Evolutionary conservation across 176 grass and related monocot species (phyloP).

Genomic region (Paspalum notatum): DNA sequence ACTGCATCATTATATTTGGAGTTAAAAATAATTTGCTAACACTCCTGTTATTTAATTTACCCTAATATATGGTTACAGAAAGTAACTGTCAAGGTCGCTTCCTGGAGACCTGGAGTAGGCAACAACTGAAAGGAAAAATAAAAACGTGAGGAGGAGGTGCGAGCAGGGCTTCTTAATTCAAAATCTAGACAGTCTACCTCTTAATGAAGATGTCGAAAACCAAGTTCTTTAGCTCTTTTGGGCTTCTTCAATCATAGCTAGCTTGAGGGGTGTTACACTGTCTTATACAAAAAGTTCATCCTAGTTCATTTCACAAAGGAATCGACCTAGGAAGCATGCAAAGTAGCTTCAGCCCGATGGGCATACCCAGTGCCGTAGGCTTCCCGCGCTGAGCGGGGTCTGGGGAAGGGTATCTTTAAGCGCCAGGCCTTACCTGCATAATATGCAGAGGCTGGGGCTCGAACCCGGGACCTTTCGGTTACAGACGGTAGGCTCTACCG

Average conservation of each 20-base stretch:
- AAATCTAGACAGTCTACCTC: constrained; percentile 14
- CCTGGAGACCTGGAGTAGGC: neutral
- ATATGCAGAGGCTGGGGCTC: too few relatives aligned
- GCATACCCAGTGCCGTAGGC: too few relatives aligned
- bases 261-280: neutral
- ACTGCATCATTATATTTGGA: neutral
- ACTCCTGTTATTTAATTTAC: neutral
- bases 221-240: neutral
- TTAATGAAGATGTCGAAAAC: constrained; percentile 24
- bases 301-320: neutral
- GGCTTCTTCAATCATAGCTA: constrained; percentile 24
- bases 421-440: too few relatives aligned
- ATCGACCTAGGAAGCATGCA: constrained; percentile 24
- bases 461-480: too few relatives aligned
- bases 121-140: neutral
- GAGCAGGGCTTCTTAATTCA: neutral
- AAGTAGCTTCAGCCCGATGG: constrained; percentile 19
- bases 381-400: too few relatives aligned
- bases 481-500: too few relatives aligned
- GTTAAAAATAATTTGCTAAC: constrained; percentile 5
- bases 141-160: neutral
- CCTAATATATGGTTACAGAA: neutral
- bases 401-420: too few relatives aligned
- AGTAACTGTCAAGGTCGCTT: neutral
- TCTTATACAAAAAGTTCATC: neutral